A percentile compares a stretch with the other conserved stretches of the same genome.
Conservation (phyloP, 2,329 filamentous ascomycete genomes). For the Paecilomyces sp. region DNA sequence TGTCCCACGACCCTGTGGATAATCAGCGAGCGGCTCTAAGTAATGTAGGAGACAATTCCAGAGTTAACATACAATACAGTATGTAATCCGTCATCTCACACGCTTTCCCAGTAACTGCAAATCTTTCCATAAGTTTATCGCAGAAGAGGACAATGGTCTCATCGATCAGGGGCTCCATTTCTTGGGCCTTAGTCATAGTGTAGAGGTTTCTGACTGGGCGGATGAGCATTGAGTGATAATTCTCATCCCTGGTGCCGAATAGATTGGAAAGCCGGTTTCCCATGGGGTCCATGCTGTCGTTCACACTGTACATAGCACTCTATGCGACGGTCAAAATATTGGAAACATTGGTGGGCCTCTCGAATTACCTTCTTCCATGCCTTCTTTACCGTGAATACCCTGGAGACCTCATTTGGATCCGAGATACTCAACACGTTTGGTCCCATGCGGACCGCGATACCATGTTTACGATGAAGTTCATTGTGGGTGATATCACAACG, state of each 20-base stretch:
- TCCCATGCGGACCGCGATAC: conserved; percentile 66
- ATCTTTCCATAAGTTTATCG: conserved; percentile 21
- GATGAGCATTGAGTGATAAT: conserved; percentile 27
- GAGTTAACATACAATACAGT: conserved; percentile 11
- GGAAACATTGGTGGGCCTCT: too few species aligned
- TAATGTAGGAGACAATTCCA: neutral
- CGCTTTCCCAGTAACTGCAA: conserved; percentile 16
- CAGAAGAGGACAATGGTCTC: conserved; percentile 23
- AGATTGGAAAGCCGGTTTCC: conserved; percentile 27
- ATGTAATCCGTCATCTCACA: conserved; percentile 38
- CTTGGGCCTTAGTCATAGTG: conserved; percentile 17
- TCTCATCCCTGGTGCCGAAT: conserved; percentile 28
- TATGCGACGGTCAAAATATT: too few species aligned
- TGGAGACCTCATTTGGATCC: conserved; percentile 54
- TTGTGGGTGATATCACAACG: conserved; percentile 61
- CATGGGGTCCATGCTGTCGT: conserved; percentile 18
- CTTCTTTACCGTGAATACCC: conserved; percentile 4
- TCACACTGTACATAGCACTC: conserved; percentile 13
- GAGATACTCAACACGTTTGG: conserved; percentile 69
- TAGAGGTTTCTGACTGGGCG: conserved; percentile 31
- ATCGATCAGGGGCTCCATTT: conserved; percentile 16
- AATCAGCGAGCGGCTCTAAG: neutral
- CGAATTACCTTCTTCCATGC: neutral
- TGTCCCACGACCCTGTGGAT: conserved; percentile 10
- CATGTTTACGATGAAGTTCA: conserved; percentile 61